Evolutionary conservation across 768 basidiomycete species (phyloP), one percentile per base, ranked within the genome.

Genomic region (Pisolithus sp.): DNA sequence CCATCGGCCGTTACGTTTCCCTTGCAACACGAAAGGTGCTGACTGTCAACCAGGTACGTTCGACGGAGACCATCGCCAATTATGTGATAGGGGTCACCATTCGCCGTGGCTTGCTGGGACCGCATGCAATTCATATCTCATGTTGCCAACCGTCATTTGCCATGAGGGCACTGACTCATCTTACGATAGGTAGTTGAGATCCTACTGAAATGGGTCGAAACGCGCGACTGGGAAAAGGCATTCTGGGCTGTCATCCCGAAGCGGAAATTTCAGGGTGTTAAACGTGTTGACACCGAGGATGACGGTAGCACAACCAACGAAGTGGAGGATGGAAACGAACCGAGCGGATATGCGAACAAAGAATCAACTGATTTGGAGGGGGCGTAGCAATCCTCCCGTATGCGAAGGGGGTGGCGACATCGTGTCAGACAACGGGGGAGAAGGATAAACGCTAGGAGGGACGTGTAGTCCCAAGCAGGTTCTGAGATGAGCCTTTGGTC

Each of bases 11-110:
- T 50, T 96, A 90, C 66, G 73, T 98, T 34, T 77, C 85, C 41
- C 74, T 99, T 52, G 78, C 85, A 30, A 93, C 94, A 9, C 83
- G 96, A 55, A 98, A 97, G 62, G 93, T 99, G 30, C 75, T 99
- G 56, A 99, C 96, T 1, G 93, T 99, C 49, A 98, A 99, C 68
- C 96, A 97, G 71, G 81, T 79, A 40, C 43, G 67, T 62, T 47
- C 43, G 20, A 28, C 24, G n/a, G 21, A 10, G 40, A 13, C 39
- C 34, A 30, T 57, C 48, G 41, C 49, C 41, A 43, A 49, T 47
- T 10, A 37, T 38, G 50, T 38, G 53, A 44, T 26, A 31, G 41
- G 36, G 50, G 49, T 47, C 23, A 38, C 20, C 38, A 20, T 28
- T 36, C 2, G 10, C 21, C 13, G 5, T 9, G 34, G 38, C 10